These are phyloP conservation scores for Fraxinus pennsylvanica DNA, from an alignment of 257 asterid genomes.

Conservation along the genomic window DNA sequence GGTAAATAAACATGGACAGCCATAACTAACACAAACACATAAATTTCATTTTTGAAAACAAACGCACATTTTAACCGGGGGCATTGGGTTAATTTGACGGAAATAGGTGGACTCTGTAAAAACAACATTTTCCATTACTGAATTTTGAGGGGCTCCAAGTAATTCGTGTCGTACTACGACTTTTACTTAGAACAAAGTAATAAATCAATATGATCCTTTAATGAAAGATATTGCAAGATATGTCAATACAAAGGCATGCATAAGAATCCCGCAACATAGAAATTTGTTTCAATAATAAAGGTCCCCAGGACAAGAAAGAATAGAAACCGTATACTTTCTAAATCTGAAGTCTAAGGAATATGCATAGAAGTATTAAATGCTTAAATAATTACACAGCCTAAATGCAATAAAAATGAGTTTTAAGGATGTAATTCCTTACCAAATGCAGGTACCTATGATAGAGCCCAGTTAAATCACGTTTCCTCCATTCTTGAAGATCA, in stretches of 20 bases:
- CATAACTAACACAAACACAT: neutral
- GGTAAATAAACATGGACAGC: neutral
- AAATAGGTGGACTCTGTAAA: no score
- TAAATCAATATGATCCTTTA: no score
- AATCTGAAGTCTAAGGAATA: neutral
- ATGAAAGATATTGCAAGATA: no score
- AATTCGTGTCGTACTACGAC: no score
- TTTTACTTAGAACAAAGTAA: no score
- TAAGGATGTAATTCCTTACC: conserved; percentile 45
- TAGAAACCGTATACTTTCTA: neutral
- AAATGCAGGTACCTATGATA: conserved; percentile 67
- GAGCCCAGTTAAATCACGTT: conserved; percentile 50
- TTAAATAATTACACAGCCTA: neutral
- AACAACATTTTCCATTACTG: no score
- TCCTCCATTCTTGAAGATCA: conserved; percentile 82
- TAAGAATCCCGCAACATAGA: neutral
- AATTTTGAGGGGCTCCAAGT: no score
- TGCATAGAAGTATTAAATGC: neutral
- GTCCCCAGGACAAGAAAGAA: no score
- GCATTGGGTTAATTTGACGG: neutral
- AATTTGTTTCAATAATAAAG: neutral
- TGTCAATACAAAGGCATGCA: neutral
- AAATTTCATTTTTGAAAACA: neutral
- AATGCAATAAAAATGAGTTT: neutral
- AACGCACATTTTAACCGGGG: neutral